Conservation (phyloP, 2,329 filamentous ascomycete species). For the Arthrobotrys musiformis region DNA sequence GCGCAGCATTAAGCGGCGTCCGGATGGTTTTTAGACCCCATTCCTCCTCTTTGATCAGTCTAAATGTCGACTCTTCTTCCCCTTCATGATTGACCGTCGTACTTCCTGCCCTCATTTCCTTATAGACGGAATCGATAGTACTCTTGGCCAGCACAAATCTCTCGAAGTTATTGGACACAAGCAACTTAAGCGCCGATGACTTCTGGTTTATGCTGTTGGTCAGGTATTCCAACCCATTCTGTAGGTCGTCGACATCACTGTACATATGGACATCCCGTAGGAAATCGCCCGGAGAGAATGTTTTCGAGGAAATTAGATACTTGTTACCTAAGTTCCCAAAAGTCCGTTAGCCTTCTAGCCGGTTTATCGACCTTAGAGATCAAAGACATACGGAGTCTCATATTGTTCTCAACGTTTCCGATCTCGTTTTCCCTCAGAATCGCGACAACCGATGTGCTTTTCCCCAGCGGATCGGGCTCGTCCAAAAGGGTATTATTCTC, state of each 20-base stretch:
- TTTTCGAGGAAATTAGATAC: conserved; percentile 93
- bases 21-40: conserved; percentile 91
- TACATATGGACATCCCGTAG: conserved; percentile 89
- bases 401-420: conserved; percentile 80
- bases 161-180: conserved; percentile 98
- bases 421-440: conserved; percentile 80
- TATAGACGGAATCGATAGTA: conserved; percentile 98
- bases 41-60: conserved; percentile 89
- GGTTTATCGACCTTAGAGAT: conserved; percentile 3
- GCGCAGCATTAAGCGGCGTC: conserved; percentile 84
- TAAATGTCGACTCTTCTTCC: conserved; percentile 62
- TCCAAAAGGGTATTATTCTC: conserved; percentile 87
- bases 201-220: conserved; percentile 96
- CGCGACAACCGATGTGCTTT: conserved; percentile 84
- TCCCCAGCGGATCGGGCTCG: conserved; percentile 91
- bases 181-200: conserved; percentile 91
- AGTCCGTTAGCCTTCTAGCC: conserved; percentile 54
- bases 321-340: conserved; percentile 74
- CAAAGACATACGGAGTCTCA: conserved; percentile 73
- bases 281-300: conserved; percentile 91
- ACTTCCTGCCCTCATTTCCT: conserved; percentile 84
- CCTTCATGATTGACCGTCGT: conserved; percentile 63
- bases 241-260: conserved; percentile 82
- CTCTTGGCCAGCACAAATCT: conserved; percentile 97
- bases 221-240: conserved; percentile 84